These are phyloP conservation scores for Torulaspora microellipsoides DNA, from an alignment of 805 yeast species.

Conservation along the genomic window DNA sequence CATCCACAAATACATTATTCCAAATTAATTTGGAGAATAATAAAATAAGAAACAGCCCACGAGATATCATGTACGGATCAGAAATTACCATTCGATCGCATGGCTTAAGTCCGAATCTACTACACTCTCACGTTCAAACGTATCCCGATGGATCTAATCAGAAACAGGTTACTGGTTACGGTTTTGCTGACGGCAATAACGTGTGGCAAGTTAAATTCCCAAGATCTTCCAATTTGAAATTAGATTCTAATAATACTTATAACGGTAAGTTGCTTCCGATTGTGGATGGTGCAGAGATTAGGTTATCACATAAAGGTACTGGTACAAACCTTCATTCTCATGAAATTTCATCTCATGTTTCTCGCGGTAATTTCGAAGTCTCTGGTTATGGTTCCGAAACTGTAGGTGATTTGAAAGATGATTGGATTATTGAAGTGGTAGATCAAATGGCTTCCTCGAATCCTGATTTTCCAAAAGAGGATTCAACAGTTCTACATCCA, in stretches of 20 bases:
- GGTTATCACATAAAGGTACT: constrained; percentile 60
- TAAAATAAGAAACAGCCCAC: constrained; percentile 60
- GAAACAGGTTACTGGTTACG: constrained; percentile 76
- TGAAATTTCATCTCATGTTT: constrained; percentile 57
- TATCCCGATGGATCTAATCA: constrained; percentile 77
- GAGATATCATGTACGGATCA: constrained; percentile 60
- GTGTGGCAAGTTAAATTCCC: constrained; percentile 58
- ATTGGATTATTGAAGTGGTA: constrained; percentile 70
- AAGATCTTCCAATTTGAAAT: constrained; percentile 34
- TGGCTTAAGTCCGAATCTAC: constrained; percentile 66
- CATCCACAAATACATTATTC: constrained; percentile 81
- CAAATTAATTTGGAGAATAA: constrained; percentile 79
- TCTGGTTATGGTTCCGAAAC: constrained; percentile 67
- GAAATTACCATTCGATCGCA: constrained; percentile 48
- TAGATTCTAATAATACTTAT: constrained; percentile 30
- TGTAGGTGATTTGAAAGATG: constrained; percentile 67
- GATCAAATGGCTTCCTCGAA: constrained; percentile 46
- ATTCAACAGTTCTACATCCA: constrained; percentile 59
- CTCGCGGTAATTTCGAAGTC: constrained; percentile 53
- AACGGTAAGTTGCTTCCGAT: constrained; percentile 31
- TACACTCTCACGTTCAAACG: constrained; percentile 69
- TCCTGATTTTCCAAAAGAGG: constrained; percentile 39
- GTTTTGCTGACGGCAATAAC: constrained; percentile 69
- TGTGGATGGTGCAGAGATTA: constrained; percentile 54
- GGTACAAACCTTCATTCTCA: constrained; percentile 70